phyloP scores from a whole-genome alignment of 176 grass and related monocot genomes.

The Triticum urartu region DNA sequence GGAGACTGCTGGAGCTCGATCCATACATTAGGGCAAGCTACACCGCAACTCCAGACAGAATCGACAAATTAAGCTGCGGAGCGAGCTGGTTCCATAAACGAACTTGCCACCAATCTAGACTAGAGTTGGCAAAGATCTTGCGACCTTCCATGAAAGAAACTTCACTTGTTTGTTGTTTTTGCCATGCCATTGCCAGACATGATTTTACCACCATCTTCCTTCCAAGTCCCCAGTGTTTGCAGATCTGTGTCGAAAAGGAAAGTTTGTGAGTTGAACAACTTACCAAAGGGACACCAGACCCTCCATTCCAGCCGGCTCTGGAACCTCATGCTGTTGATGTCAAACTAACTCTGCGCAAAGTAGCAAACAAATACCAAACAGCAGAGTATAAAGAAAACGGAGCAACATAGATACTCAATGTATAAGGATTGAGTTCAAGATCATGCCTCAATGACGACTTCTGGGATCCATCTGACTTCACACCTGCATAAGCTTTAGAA shows the following conservation, averaged over 20 bases:
- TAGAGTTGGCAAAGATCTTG: neutral
- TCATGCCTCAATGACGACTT: slow-evolving; percentile 61
- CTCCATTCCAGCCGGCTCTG: slow-evolving; percentile 13
- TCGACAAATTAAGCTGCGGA: neutral
- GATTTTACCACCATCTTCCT: slow-evolving; percentile 13
- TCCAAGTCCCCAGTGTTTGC: neutral
- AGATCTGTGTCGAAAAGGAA: slow-evolving; percentile 60
- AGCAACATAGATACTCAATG: slow-evolving; percentile 20
- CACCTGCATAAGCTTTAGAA: slow-evolving; percentile 69
- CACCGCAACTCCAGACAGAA: neutral
- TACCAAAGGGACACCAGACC: slow-evolving; percentile 39
- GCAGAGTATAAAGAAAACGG: slow-evolving; percentile 82
- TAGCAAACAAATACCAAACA: slow-evolving; percentile 50
- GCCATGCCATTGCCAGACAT: slow-evolving; percentile 10
- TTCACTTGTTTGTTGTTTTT: slow-evolving; percentile 6
- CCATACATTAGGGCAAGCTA: slow-evolving; percentile 18
- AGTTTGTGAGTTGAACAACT: slow-evolving; percentile 48
- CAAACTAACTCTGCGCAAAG: slow-evolving; percentile 67
- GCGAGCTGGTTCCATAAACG: neutral
- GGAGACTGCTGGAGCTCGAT: neutral
- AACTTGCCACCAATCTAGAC: neutral
- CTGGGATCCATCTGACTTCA: slow-evolving; percentile 44
- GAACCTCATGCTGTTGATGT: slow-evolving; percentile 55
- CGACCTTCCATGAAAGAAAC: neutral
- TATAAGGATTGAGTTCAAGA: slow-evolving; percentile 38